These are phyloP conservation scores for Penicillium soppii DNA, from an alignment of 495 filamentous ascomycete species.

Conservation along the genomic window DNA sequence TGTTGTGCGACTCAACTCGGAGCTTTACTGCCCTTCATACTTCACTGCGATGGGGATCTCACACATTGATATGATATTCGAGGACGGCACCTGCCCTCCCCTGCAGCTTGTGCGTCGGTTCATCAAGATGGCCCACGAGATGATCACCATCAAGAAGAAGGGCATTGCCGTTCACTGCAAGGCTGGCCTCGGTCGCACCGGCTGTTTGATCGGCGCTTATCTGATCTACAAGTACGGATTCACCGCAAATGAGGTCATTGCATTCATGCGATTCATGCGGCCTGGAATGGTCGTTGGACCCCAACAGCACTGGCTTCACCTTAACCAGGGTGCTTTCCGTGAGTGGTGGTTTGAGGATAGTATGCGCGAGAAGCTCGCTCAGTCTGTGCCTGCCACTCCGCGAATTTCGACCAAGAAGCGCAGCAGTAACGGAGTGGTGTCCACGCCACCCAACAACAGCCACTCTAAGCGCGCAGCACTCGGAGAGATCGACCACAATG, in stretches of 20 bases:
- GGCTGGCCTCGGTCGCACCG: conserved; percentile 93
- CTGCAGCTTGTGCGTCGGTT: conserved; percentile 84
- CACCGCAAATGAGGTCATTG: conserved; percentile 96
- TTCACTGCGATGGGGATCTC: conserved; percentile 93
- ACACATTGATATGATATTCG: conserved; percentile 99
- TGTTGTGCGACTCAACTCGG: conserved; percentile 92
- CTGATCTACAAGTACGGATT: conserved; percentile 98
- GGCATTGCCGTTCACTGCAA: conserved; percentile 98
- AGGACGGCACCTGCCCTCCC: conserved; percentile 93
- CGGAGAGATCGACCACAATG: conserved; percentile 85
- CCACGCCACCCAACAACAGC: conserved; percentile 79
- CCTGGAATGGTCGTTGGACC: conserved; percentile 99
- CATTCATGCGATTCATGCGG: conserved; percentile 99
- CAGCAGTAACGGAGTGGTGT: conserved; percentile 58
- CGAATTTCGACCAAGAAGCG: conserved; percentile 57
- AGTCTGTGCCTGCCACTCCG: conserved; percentile 73
- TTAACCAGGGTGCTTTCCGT: conserved; percentile 93
- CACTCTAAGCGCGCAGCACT: conserved; percentile 77
- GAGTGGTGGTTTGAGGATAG: conserved; percentile 98
- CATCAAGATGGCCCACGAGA: conserved; percentile 91
- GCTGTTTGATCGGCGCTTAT: conserved; percentile 95
- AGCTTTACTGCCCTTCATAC: conserved; percentile 91
- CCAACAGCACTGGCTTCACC: conserved; percentile 98
- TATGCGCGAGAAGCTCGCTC: conserved; percentile 64
- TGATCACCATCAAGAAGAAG: conserved; percentile 82